A percentile compares a stretch with the other conserved stretches of the same genome.
phyloP scores from a whole-genome alignment of 345 rosid species.

The Bruguiera sexangula region DNA sequence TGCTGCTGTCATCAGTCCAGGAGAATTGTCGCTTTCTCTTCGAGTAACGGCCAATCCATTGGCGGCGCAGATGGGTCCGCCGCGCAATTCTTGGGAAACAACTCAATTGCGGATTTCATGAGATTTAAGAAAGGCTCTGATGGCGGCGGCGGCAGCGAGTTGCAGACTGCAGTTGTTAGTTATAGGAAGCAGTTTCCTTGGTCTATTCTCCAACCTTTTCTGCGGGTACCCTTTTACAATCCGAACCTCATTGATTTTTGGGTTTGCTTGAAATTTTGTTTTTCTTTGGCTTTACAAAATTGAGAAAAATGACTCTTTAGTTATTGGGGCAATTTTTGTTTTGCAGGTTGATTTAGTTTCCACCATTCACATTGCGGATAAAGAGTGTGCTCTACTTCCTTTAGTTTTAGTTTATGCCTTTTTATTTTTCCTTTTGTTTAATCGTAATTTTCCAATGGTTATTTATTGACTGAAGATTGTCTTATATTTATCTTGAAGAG shows the following conservation, averaged over 20 bases:
- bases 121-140: too few species aligned
- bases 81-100: too few species aligned
- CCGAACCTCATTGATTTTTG: too few species aligned
- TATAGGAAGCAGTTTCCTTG: constrained; percentile 74
- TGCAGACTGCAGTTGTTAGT: constrained; percentile 37
- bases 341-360: constrained; percentile 93
- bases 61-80: too few species aligned
- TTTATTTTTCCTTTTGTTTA: background rate
- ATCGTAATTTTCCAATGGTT: background rate
- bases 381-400: constrained; percentile 51
- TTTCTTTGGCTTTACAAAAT: background rate
- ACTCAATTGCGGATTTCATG: too few species aligned
- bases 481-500: background rate
- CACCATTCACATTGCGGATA: constrained; percentile 88
- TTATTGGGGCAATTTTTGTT: constrained; percentile 2
- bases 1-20: too few species aligned
- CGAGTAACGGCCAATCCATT: constrained; percentile 3
- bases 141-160: too few species aligned
- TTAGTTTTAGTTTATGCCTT: background rate
- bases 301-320: background rate
- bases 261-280: background rate
- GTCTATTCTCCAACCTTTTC: constrained; percentile 72
- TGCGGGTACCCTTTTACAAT: constrained; percentile 42
- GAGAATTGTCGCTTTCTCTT: background rate
- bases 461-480: background rate